Evolutionary conservation across 2,329 filamentous ascomycete species (phyloP).

Genomic region (Graphiopsis chlorocephala): DNA sequence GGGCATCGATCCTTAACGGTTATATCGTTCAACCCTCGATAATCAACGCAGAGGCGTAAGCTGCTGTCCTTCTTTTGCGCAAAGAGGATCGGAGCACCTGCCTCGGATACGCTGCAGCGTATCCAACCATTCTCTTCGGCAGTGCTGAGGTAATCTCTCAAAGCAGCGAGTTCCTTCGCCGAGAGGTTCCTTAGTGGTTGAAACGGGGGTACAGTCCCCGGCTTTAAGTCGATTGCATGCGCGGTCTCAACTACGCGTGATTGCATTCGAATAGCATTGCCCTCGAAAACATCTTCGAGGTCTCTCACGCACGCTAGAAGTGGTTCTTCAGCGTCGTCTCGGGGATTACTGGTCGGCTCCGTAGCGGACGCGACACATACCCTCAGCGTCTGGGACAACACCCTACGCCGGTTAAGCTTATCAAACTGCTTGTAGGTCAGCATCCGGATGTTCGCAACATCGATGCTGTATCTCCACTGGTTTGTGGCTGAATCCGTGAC

Average conservation of each 20-base stretch:
- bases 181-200: neutral
- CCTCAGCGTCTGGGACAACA: neutral
- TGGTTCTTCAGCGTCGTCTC: no score
- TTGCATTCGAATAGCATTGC: neutral
- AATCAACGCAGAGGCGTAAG: neutral
- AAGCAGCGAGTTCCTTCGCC: neutral
- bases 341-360: neutral
- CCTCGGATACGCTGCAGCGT: no score
- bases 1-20: constrained; percentile 6
- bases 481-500: neutral
- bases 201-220: neutral
- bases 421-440: neutral
- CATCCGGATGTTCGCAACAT: neutral
- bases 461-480: neutral
- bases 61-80: no score
- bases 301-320: neutral
- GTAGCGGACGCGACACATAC: neutral
- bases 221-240: neutral
- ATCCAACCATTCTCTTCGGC: neutral
- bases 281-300: neutral
- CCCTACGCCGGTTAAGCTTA: neutral
- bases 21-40: neutral
- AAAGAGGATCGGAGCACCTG: no score
- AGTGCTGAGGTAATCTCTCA: neutral
- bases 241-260: neutral